Evolutionary conservation across 2,329 filamentous ascomycete species (phyloP).

Genomic region (Phialophora expanda): DNA sequence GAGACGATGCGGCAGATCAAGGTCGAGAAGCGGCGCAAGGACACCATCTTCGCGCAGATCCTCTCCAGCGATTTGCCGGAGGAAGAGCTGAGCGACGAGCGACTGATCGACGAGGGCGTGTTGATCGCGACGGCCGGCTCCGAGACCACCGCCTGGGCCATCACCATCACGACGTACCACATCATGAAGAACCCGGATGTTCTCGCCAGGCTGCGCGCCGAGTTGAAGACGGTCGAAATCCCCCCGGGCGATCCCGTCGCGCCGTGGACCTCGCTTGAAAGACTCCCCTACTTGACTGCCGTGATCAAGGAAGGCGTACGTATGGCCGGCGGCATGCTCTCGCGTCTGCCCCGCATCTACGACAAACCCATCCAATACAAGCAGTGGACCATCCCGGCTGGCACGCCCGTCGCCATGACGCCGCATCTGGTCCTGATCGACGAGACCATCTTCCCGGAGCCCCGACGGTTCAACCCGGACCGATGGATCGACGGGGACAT

Average conservation of each 20-base stretch:
- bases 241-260: constrained; percentile 26
- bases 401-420: constrained; percentile 42
- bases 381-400: constrained; percentile 43
- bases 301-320: constrained; percentile 43
- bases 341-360: constrained; percentile 33
- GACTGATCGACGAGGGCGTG: constrained; percentile 44
- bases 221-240: constrained; percentile 25
- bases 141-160: constrained; percentile 35
- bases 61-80: constrained; percentile 32
- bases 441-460: constrained; percentile 43
- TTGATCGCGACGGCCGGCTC: constrained; percentile 39
- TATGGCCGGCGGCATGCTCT: constrained; percentile 37
- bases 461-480: constrained; percentile 42
- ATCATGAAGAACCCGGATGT: constrained; percentile 30
- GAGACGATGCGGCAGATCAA: constrained; percentile 32
- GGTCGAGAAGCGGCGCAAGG: constrained; percentile 32
- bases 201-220: constrained; percentile 22
- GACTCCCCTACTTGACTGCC: constrained; percentile 42
- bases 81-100: constrained; percentile 39
- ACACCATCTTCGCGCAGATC: constrained; percentile 37
- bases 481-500: constrained; percentile 41
- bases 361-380: constrained; percentile 42
- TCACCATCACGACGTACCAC: constrained; percentile 36
- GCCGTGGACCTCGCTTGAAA: constrained; percentile 40
- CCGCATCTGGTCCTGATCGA: constrained; percentile 43